Base-by-base conservation (phyloP, 208 protist species). In the Trypanosoma rangeli region DNA sequence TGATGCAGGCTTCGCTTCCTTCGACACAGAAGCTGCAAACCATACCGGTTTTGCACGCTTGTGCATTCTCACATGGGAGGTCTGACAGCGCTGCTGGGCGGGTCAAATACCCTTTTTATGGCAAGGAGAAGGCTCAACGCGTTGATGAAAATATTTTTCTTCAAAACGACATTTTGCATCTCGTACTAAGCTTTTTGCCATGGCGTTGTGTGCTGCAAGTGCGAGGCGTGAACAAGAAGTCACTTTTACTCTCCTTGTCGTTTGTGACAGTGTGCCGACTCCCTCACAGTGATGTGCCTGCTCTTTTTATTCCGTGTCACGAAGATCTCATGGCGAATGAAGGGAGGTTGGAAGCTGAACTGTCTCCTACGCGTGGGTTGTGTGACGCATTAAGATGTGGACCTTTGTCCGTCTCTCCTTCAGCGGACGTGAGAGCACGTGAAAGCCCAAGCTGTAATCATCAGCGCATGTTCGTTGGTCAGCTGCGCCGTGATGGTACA, bases 401-500 rank as follows among this genome's bases (percentile, higher is more conserved):
- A 50, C 39, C 56, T 13, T 77, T 63, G 48, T 73, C 74, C 42
- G 60, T 53, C 22, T 39, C 63, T 55, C 31, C 67, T 42, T 44
- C 59, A 12, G 18, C 22, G 5, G 31, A n/a, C 49, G 15, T 7
- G 7, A 76, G 64, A 12, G 18, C 26, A 7, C 64, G 18, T 56
- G 48, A 63, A 46, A 13, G 0, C 18, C n/a, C 39, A 37, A 24
- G 16, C 31, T 54, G 29, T 28, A 9, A 31, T 33, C 60, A 62
- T 12, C 50, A 68, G 52, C 87, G 87, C 29, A 63, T 93, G 33
- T 93, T 93, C 66, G 48, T 93, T 37, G 87, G 87, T n/a, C 87
- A 93, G 70, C 87, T 93, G 46, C 87, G 84, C 48, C 87, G 87
- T 68, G 60, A 68, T 37, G 84, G 73, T 29, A 93, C 87, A 18